These are phyloP conservation scores for Ophiostoma ulmi DNA, from an alignment of 2,329 filamentous ascomycete genomes.

Conservation along the genomic window DNA sequence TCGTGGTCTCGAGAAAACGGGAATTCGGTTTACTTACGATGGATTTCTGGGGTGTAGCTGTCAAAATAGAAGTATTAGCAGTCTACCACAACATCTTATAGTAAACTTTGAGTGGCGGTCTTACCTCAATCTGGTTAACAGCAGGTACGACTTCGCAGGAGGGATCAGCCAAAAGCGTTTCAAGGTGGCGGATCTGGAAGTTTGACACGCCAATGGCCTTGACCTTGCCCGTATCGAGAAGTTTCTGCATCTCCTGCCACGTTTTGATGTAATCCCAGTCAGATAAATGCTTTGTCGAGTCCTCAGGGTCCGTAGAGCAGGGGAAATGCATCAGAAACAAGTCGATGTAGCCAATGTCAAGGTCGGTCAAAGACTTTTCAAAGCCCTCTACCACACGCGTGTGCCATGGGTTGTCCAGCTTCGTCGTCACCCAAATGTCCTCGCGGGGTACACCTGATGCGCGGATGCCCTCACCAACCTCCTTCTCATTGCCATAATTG, in stretches of 20 bases:
- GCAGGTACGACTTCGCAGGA: constrained; percentile 44
- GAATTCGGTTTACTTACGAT: neutral
- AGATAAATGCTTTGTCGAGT: constrained; percentile 20
- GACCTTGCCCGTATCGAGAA: constrained; percentile 23
- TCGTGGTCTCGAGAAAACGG: neutral
- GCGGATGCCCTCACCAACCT: constrained; percentile 25
- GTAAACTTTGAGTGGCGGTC: neutral
- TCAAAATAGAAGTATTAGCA: neutral
- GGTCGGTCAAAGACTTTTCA: constrained; percentile 19
- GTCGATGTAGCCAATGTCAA: constrained; percentile 24
- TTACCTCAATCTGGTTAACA: constrained; percentile 55
- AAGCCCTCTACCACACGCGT: constrained; percentile 23
- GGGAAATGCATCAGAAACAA: constrained; percentile 26
- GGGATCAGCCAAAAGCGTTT: constrained; percentile 39
- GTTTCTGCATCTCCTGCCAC: constrained; percentile 25
- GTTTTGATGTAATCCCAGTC: constrained; percentile 24
- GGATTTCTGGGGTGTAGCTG: neutral
- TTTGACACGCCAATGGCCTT: constrained; percentile 26
- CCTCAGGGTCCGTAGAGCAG: constrained; percentile 5
- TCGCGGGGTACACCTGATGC: constrained; percentile 25
- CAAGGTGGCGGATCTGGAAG: constrained; percentile 22
- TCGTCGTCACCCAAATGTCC: constrained; percentile 27
- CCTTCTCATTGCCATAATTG: constrained; percentile 26
- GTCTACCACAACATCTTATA: neutral
- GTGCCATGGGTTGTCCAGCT: constrained; percentile 26